These are phyloP conservation scores for Mrakia gelida DNA, from an alignment of 768 basidiomycete species.

Conservation along the genomic window DNA sequence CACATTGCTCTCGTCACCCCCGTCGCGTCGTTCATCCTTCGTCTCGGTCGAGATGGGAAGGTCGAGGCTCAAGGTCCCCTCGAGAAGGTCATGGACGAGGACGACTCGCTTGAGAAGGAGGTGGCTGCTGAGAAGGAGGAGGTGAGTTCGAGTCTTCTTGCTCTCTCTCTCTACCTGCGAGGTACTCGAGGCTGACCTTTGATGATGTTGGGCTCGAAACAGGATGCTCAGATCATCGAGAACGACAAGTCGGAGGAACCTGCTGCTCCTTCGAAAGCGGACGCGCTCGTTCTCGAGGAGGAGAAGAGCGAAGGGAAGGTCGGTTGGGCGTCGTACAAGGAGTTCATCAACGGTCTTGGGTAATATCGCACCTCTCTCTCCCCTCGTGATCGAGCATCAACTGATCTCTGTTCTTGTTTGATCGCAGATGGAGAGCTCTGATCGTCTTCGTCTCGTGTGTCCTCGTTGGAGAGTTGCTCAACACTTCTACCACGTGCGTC, in stretches of 20 bases:
- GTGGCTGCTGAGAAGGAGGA: conserved; percentile 20
- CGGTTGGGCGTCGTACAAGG: background rate
- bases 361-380: conserved; percentile 17
- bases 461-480: conserved; percentile 37
- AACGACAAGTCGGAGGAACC: conserved; percentile 32
- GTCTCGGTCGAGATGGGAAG: conserved; percentile 40
- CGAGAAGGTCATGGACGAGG: conserved; percentile 34
- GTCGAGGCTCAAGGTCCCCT: conserved; percentile 40
- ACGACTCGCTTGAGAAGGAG: conserved; percentile 36
- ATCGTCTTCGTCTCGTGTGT: conserved; percentile 38
- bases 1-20: conserved; percentile 43
- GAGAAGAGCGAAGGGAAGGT: conserved; percentile 38
- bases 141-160: background rate
- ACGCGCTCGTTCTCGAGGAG: conserved; percentile 40
- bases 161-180: too few species aligned
- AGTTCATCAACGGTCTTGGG: conserved; percentile 37
- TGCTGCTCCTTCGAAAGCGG: conserved; percentile 22
- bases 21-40: conserved; percentile 42
- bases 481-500: background rate
- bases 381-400: background rate
- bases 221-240: conserved; percentile 11
- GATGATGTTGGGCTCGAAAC: background rate
- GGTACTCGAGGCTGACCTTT: too few species aligned
- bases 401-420: background rate
- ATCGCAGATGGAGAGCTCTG: background rate